phyloP scores from a whole-genome alignment of 1,139 yeast genomes.

The Magnusiomyces suaveolens region DNA sequence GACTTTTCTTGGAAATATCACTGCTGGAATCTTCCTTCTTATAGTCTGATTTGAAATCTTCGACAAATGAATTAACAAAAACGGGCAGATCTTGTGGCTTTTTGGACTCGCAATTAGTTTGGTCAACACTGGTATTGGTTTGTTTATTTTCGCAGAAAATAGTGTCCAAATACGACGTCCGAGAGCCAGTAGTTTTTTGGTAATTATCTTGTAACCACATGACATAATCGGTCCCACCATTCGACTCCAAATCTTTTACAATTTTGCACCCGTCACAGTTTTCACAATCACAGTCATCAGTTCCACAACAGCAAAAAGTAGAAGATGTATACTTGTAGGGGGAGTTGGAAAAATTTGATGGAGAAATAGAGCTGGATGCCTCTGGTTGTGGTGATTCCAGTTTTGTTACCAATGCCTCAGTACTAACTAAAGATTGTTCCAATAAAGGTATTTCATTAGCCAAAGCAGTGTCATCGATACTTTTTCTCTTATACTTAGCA shows the following conservation, averaged over 20 bases:
- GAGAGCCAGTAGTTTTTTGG: background rate
- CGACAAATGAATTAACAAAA: background rate
- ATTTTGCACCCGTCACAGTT: constrained; percentile 2
- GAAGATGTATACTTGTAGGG: background rate
- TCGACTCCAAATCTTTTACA: background rate
- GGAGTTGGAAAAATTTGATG: background rate
- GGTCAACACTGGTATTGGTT: background rate
- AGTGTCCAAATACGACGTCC: no score
- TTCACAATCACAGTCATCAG: constrained; percentile 2
- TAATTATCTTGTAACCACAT: background rate
- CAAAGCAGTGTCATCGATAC: no score
- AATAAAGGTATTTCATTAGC: no score
- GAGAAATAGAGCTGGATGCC: no score
- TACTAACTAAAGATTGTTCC: no score
- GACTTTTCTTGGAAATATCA: background rate
- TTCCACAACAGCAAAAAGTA: constrained; percentile 1
- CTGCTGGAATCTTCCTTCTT: background rate
- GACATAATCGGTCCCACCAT: background rate
- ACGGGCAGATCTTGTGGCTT: background rate
- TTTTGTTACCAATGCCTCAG: no score
- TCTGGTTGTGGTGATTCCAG: no score
- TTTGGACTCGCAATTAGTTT: no score
- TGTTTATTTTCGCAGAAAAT: no score
- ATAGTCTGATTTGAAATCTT: background rate
- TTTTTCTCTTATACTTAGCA: no score